Percentiles rank a stretch among this genome's conserved stretches.
These are phyloP conservation scores for Dentipellis sp. DNA, from an alignment of 768 basidiomycete species.

Conservation along the genomic window DNA sequence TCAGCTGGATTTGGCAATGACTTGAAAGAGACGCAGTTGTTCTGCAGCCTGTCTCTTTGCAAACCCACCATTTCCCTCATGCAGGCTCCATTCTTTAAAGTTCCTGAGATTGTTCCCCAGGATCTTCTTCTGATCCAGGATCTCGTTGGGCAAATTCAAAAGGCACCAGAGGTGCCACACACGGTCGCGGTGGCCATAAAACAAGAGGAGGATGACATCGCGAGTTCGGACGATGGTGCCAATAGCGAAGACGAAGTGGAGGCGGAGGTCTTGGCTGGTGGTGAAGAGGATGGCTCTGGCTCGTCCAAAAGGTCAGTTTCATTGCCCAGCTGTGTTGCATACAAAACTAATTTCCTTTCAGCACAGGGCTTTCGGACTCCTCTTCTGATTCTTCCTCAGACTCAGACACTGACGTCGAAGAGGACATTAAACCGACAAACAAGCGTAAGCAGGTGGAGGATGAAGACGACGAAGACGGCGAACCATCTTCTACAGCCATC, in stretches of 20 bases:
- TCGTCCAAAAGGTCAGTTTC: conserved; percentile 1
- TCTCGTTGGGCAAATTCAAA: conserved; percentile 35
- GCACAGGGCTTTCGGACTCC: conserved; percentile 18
- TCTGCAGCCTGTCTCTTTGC: neutral
- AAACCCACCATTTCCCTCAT: neutral
- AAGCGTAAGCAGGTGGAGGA: conserved; percentile 14
- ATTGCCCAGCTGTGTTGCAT: neutral
- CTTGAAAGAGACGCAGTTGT: neutral
- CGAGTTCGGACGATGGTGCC: conserved; percentile 37
- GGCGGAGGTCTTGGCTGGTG: conserved; percentile 37
- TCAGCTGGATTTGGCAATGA: neutral
- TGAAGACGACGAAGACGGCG: conserved; percentile 51
- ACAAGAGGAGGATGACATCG: conserved; percentile 35
- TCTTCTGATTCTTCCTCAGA: conserved; percentile 28
- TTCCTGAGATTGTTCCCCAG: conserved; percentile 56
- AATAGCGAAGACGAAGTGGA: conserved; percentile 71
- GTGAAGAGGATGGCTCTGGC: neutral
- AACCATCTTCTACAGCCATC: conserved; percentile 28
- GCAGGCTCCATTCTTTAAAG: conserved; percentile 34
- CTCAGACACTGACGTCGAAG: conserved; percentile 24
- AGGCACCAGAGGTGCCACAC: neutral
- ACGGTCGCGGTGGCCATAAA: neutral
- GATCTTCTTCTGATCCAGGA: conserved; percentile 70
- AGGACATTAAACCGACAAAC: neutral
- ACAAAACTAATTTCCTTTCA: neutral